Conservation (phyloP, 2,329 filamentous ascomycete species). For the Samsoniella hepiali region DNA sequence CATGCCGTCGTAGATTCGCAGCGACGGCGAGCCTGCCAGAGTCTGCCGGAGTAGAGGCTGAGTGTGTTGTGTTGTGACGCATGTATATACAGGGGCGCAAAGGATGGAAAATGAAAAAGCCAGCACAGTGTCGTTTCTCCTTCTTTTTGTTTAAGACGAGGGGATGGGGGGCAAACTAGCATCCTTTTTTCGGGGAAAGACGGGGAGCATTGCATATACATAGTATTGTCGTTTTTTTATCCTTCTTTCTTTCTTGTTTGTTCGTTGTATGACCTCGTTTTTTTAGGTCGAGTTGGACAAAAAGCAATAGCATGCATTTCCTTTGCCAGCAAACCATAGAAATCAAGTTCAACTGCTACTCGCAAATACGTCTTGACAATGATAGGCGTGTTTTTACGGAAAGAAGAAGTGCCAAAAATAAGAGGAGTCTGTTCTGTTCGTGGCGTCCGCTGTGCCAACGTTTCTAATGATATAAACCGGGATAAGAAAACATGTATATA, state of each 20-base stretch:
- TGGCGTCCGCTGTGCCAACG: not conserved
- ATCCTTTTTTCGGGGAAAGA: not conserved
- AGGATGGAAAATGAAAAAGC: not conserved
- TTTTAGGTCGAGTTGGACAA: not conserved
- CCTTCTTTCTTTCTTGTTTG: not conserved
- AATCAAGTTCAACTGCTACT: not conserved
- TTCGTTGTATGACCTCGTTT: not conserved
- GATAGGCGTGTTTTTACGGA: not conserved
- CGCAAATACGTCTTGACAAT: not conserved
- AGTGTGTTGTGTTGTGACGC: not conserved
- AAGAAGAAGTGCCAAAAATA: not conserved
- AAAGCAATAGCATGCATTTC: not conserved
- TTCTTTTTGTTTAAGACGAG: not conserved
- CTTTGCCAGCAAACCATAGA: not conserved
- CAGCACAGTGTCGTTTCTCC: not conserved
- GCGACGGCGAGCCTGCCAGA: constrained; percentile 12
- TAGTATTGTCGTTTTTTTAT: not conserved
- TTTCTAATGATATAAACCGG: not conserved
- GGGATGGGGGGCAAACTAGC: not conserved
- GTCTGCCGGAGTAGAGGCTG: not conserved
- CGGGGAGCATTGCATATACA: constrained; percentile 11
- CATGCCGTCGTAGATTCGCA: not conserved
- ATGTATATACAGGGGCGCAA: constrained; percentile 4
- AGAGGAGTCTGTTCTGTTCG: constrained; percentile 10
- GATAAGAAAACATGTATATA: not conserved